Percentiles rank a stretch among this genome's conserved stretches.
Conservation (phyloP, 768 basidiomycete species). For the Lactarius akahatsu region DNA sequence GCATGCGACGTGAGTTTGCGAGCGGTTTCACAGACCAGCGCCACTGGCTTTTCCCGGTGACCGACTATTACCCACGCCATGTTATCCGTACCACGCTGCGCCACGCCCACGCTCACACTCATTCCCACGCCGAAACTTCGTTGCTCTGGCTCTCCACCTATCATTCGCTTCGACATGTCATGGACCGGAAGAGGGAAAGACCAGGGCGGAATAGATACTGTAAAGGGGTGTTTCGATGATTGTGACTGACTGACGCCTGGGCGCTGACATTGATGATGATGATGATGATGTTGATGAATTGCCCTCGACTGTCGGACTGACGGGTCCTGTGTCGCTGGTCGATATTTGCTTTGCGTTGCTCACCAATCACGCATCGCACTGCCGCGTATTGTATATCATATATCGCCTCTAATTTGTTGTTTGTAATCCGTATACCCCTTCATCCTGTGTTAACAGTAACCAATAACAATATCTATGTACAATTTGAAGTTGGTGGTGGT, state of each 20-base stretch:
- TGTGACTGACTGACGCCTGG: conserved; percentile 4
- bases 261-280: conserved; percentile 14
- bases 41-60: not conserved
- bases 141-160: not conserved
- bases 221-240: conserved; percentile 1
- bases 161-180: conserved; percentile 7
- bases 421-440: conserved; percentile 18
- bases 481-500: conserved; percentile 2
- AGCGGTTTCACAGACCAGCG: not conserved
- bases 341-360: conserved; percentile 1
- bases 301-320: not conserved
- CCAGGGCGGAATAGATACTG: not conserved
- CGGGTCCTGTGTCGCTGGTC: conserved; percentile 21
- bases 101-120: not conserved
- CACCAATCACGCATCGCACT: conserved; percentile 7
- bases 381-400: conserved; percentile 12
- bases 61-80: not conserved
- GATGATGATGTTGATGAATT: conserved; percentile 14
- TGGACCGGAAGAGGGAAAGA: not conserved
- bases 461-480: conserved; percentile 18
- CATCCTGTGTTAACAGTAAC: conserved; percentile 12
- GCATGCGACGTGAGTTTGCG: conserved; percentile 13
- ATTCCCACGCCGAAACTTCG: not conserved
- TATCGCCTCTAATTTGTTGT: not conserved
- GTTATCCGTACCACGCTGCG: not conserved